These are phyloP conservation scores for Aspergillus floridensis DNA, from an alignment of 2,329 filamentous ascomycete genomes.

Conservation along the genomic window DNA sequence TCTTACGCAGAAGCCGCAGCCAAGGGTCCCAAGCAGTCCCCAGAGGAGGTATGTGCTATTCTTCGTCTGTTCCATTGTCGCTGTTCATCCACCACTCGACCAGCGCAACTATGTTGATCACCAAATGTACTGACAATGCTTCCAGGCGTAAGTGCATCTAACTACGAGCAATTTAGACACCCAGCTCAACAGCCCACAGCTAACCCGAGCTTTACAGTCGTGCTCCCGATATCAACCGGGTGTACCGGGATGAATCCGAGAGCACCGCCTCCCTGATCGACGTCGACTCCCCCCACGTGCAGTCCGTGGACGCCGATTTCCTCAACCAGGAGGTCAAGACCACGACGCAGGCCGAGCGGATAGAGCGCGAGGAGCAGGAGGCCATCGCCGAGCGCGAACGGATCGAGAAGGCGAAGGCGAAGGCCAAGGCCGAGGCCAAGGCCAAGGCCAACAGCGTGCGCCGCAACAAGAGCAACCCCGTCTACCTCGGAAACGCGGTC, in stretches of 20 bases:
- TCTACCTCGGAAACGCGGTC: constrained; percentile 47
- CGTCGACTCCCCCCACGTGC: constrained; percentile 48
- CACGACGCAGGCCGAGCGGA: constrained; percentile 46
- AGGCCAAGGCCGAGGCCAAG: constrained; percentile 36
- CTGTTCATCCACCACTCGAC: too few relatives aligned
- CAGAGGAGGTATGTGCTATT: constrained; percentile 45
- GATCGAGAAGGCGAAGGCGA: constrained; percentile 31
- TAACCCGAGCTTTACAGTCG: constrained; percentile 30
- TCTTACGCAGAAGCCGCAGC: constrained; percentile 51
- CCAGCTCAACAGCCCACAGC: too few relatives aligned
- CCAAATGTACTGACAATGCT: constrained; percentile 12
- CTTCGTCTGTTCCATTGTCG: neutral
- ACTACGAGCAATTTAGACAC: neutral
- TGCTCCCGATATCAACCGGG: constrained; percentile 38
- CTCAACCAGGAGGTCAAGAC: constrained; percentile 45
- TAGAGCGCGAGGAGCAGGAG: constrained; percentile 41
- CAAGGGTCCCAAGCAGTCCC: constrained; percentile 46
- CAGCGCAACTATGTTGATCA: neutral
- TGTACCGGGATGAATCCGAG: constrained; percentile 42
- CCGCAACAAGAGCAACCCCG: constrained; percentile 47
- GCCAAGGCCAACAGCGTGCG: constrained; percentile 29
- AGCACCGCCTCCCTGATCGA: constrained; percentile 46
- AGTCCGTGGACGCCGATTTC: constrained; percentile 43
- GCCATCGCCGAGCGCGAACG: constrained; percentile 30
- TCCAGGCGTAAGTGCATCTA: constrained; percentile 38